These are phyloP conservation scores for Yamadazyma songkhlaensis DNA, from an alignment of 1,139 yeast species.

Conservation along the genomic window DNA sequence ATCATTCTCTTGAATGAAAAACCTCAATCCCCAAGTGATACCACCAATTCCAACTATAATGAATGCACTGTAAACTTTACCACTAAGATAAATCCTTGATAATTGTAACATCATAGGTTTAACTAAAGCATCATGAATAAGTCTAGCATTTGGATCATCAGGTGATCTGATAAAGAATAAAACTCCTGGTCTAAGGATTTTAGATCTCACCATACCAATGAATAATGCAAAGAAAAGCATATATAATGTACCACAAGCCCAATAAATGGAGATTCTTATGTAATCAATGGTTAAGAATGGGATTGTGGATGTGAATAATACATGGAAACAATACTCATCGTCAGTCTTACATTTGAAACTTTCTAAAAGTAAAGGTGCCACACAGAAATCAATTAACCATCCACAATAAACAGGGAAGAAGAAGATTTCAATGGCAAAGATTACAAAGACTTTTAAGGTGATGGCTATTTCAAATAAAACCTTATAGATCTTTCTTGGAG, in stretches of 20 bases:
- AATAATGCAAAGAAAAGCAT: conserved; percentile 86
- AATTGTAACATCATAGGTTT: conserved; percentile 72
- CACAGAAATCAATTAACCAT: conserved; percentile 64
- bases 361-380: conserved; percentile 50
- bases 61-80: conserved; percentile 69
- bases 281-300: conserved; percentile 21
- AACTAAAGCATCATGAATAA: conserved; percentile 85
- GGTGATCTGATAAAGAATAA: conserved; percentile 90
- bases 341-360: conserved; percentile 12
- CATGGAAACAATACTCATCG: conserved; percentile 8
- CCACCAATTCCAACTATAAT: conserved; percentile 76
- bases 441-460: conserved; percentile 69
- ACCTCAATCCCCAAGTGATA: conserved; percentile 53
- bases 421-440: conserved; percentile 76
- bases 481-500: conserved; percentile 48
- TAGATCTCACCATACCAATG: conserved; percentile 76
- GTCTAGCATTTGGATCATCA: conserved; percentile 86
- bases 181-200: conserved; percentile 82
- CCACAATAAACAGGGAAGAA: conserved; percentile 91
- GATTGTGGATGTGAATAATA: conserved; percentile 25
- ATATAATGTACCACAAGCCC: conserved; percentile 79
- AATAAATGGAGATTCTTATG: conserved; percentile 38
- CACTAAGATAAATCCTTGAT: conserved; percentile 72
- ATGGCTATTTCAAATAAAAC: conserved; percentile 49
- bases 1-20: conserved; percentile 21